phyloP scores from a whole-genome alignment of 345 rosid species.

The Kernera saxatilis region DNA sequence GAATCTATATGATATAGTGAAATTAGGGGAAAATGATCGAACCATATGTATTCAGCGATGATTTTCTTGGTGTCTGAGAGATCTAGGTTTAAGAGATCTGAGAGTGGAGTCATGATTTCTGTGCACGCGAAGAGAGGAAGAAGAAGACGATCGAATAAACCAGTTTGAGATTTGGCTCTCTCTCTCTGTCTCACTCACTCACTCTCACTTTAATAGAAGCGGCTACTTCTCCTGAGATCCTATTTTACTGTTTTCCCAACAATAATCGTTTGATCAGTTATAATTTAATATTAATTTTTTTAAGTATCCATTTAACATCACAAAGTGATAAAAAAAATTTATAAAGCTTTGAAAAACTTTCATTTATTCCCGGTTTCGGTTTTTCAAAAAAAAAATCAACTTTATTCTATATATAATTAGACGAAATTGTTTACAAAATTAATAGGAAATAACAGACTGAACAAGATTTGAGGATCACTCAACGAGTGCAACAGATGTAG shows the following conservation, averaged over 20 bases:
- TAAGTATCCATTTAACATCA: too few relatives aligned
- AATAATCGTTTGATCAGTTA: constrained; percentile 1
- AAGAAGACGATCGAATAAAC: neutral
- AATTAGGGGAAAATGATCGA: neutral
- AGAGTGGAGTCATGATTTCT: constrained; percentile 5
- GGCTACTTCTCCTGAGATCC: constrained; percentile 6
- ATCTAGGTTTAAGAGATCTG: constrained; percentile 59
- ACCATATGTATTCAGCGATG: constrained; percentile 97
- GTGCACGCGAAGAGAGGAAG: neutral
- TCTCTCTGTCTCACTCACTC: neutral
- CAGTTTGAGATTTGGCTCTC: neutral
- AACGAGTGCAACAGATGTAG: neutral
- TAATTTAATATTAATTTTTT: neutral
- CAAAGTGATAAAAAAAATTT: neutral
- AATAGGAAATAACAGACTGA: neutral
- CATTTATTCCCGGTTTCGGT: neutral
- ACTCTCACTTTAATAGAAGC: neutral
- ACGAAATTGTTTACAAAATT: neutral
- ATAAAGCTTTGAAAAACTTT: neutral
- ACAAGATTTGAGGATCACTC: neutral
- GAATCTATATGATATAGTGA: neutral
- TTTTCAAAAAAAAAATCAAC: too few relatives aligned
- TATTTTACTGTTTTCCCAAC: neutral
- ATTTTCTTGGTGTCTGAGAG: constrained; percentile 60
- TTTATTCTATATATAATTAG: too few relatives aligned